Evolutionary conservation across 441 rosid genomes (phyloP).

Genomic region (Bocquillonia castaneifolia): DNA sequence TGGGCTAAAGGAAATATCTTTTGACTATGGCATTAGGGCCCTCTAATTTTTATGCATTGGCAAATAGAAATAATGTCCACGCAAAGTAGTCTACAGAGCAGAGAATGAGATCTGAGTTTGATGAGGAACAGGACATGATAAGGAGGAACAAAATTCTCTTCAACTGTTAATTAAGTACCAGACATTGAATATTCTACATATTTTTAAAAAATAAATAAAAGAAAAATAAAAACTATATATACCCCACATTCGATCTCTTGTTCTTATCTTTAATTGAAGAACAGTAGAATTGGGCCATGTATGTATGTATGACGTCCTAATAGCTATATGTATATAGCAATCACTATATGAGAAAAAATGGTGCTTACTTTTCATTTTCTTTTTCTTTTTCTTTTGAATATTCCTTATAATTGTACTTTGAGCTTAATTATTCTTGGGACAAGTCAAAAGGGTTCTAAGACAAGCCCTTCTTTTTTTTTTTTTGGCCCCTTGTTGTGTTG

Average conservation of each 20-base stretch:
- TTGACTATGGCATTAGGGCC: constrained; percentile 18
- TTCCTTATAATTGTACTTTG: constrained; percentile 24
- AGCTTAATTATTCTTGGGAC: constrained; percentile 10
- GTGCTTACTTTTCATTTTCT: constrained; percentile 30
- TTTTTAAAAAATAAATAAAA: not conserved
- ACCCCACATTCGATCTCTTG: constrained; percentile 12
- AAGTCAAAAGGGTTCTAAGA: constrained; percentile 22
- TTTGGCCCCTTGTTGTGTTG: no score
- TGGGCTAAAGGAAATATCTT: constrained; percentile 11
- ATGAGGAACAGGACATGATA: constrained; percentile 21
- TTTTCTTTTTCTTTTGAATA: no score
- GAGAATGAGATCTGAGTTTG: not conserved
- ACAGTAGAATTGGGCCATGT: no score
- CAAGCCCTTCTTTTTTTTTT: not conserved
- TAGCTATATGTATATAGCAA: no score
- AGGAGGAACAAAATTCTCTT: constrained; percentile 26
- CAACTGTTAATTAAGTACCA: constrained; percentile 15
- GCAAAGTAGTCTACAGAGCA: not conserved
- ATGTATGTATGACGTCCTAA: no score
- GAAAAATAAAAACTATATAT: not conserved
- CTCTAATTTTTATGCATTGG: not conserved
- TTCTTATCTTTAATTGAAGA: constrained; percentile 20
- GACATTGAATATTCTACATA: constrained; percentile 33
- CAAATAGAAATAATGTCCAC: constrained; percentile 6
- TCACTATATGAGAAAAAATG: constrained; percentile 26